phyloP scores from a whole-genome alignment of 1,284 basidiomycete species.

The Boletus sp. region DNA sequence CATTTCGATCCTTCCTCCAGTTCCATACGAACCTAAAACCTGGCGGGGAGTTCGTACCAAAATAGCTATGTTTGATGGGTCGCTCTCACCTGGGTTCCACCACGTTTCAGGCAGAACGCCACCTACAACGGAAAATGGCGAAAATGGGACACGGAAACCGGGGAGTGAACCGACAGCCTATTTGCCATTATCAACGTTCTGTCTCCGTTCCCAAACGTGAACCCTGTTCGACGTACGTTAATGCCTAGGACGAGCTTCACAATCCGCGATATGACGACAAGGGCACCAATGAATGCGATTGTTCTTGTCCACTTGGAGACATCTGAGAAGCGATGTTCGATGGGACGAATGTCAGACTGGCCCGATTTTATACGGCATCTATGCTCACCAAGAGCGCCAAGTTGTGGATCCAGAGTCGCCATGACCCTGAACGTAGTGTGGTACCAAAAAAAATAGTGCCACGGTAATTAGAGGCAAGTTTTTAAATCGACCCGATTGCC shows the following conservation, averaged over 20 bases:
- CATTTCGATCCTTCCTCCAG: background rate
- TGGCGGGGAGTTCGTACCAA: background rate
- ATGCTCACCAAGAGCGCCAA: background rate
- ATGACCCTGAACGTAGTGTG: too few relatives aligned
- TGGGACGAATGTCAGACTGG: background rate
- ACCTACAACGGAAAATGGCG: constrained; percentile 39
- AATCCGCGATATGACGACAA: constrained; percentile 12
- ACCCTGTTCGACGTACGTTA: constrained; percentile 6
- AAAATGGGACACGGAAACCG: constrained; percentile 38
- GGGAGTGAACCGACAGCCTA: constrained; percentile 35
- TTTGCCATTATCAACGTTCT: background rate
- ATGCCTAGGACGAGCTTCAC: constrained; percentile 13
- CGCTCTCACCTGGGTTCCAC: constrained; percentile 40
- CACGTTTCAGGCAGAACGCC: constrained; percentile 37
- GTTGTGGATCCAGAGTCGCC: too few relatives aligned
- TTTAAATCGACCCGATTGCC: too few relatives aligned
- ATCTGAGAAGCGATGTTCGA: background rate
- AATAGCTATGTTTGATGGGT: constrained; percentile 36
- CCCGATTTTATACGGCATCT: background rate
- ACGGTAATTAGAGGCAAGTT: too few relatives aligned
- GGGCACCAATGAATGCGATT: background rate
- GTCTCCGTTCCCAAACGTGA: background rate
- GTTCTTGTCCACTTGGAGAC: background rate
- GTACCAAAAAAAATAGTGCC: too few relatives aligned
- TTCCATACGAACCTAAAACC: background rate